Evolutionary conservation across 495 filamentous ascomycete genomes (phyloP), one percentile per base, ranked within the genome.

Genomic region (Hypomontagnella monticulosa): DNA sequence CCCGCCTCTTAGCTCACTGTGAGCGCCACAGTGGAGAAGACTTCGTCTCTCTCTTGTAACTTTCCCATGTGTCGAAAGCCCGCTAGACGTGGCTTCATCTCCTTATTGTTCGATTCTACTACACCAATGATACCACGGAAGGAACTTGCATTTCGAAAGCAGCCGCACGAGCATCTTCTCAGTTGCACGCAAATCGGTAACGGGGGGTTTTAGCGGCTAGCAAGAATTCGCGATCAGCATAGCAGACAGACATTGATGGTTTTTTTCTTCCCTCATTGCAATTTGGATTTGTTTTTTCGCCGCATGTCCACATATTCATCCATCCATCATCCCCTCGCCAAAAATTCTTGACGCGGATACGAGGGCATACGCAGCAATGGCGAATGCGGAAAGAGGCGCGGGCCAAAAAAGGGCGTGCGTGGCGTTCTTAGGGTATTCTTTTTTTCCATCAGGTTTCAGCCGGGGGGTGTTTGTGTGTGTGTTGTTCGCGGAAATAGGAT

Each of bases 351-450:
- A 69, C 50, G 66, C 38, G 66, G 66, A 69, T 54, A 69, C 66
- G 66, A 69, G 46, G 60, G 53, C 41, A 61, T 19, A 67, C 50
- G 66, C 55, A 64, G 66, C 66, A 64, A 27, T 63, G 59, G 65
- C 54, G 49, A 46, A 68, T 61, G 63, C 44, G 57, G 57, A 48
- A 33, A 27, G 23, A 27, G 54, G 36, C 36, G 49, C 32, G 30
- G 49, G 66, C 43, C 53, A 2, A 27, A 27, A 27, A 37, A 55
- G 59, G n/a, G n/a, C n/a, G n/a, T n/a, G n/a, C n/a, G n/a, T n/a
- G n/a, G 66, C 66, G 66, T 69, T 63, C 44, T 60, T 42, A 47
- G 56, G 66, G 66, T 46, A 30, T 27, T 11, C 33, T 47, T 53
- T 42, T 59, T 58, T 54, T n/a, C n/a, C n/a, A n/a, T n/a, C 2